Base-by-base conservation (phyloP, 2,329 filamentous ascomycete species). In the Fusarium chuoi region DNA sequence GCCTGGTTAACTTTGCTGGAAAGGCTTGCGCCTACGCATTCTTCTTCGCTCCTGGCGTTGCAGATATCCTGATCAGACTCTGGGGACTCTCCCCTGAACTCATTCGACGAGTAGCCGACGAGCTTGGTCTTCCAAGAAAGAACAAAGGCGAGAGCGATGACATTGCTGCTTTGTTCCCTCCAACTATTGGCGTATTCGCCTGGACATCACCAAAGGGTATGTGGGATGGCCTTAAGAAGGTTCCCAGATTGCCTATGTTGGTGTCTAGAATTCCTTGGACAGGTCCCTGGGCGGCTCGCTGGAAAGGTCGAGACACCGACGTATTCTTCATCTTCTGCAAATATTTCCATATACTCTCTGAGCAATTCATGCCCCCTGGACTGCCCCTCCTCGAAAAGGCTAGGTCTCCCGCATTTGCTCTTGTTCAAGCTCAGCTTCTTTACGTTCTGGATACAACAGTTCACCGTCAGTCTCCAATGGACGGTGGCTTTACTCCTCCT, bases 1-100 rank as follows among this genome's bases (percentile, higher is more conserved):
- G 90, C 75, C 82, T 95, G 66, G 93, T 98, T 65, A 92, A 93
- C 36, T 98, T 98, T 80, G 94, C 94, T 61, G 95, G 94, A 68
- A 97, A 96, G 82, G 94, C 94, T 8, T 96, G 93, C 78, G 95
- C 95, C 5, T 98, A 97, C 81, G 95, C 94, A 36, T 98, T 97
- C 82, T 96, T 96, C 83, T 98, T 97, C 78, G 95, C 94, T 35
- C 94, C 94, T 0, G 94, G 94, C 9, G 89, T 97, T 62, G 93
- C 94, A 13, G 94, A 97, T 78, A 89, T 97, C 57, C 86, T 98
- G 55, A 89, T 96, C 33, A 90, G 94, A 22, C 85, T 98, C 10
- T 98, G 95, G 95, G 90, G 89, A 42, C 86, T 94, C 26, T 89
- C 91, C 6, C 85, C 91, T 7, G 90, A 91, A 65, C 84, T 90